phyloP scores from a whole-genome alignment of 2,329 filamentous ascomycete genomes.

The Lachnellula hyalina region DNA sequence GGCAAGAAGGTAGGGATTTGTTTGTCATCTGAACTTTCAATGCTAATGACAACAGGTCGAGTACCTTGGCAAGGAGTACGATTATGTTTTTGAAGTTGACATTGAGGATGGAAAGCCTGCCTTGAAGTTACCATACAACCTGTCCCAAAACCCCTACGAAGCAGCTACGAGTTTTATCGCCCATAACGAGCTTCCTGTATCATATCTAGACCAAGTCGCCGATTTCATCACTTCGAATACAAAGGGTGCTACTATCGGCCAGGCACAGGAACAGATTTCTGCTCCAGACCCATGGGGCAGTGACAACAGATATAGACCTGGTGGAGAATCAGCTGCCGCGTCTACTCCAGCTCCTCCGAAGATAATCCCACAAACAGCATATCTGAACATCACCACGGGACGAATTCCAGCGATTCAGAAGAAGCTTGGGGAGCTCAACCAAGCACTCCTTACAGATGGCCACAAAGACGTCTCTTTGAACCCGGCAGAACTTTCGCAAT shows the following conservation, averaged over 20 bases:
- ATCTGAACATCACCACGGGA: conserved; percentile 69
- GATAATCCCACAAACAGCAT: conserved; percentile 71
- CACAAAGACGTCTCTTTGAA: conserved; percentile 71
- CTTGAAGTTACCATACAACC: conserved; percentile 89
- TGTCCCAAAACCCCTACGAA: conserved; percentile 88
- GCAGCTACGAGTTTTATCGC: conserved; percentile 85
- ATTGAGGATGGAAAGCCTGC: conserved; percentile 92
- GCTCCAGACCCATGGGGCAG: conserved; percentile 68
- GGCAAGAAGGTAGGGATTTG: conserved; percentile 54
- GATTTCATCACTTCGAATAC: conserved; percentile 91
- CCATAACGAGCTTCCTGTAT: conserved; percentile 80
- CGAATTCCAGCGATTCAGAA: conserved; percentile 68
- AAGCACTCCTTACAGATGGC: conserved; percentile 63
- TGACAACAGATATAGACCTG: conserved; percentile 73
- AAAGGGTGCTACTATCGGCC: conserved; percentile 76
- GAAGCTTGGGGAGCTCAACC: conserved; percentile 72
- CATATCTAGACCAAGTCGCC: conserved; percentile 85
- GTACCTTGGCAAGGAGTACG: conserved; percentile 82
- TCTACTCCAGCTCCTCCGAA: conserved; percentile 40
- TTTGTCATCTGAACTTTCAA: background rate
- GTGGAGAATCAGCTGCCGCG: conserved; percentile 45
- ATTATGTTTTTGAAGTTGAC: conserved; percentile 94
- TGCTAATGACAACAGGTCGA: conserved; percentile 36
- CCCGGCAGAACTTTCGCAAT: conserved; percentile 59
- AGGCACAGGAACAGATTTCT: conserved; percentile 40